Evolutionary conservation across 1,284 basidiomycete genomes (phyloP).

Genomic region (Pholiota adiposa): DNA sequence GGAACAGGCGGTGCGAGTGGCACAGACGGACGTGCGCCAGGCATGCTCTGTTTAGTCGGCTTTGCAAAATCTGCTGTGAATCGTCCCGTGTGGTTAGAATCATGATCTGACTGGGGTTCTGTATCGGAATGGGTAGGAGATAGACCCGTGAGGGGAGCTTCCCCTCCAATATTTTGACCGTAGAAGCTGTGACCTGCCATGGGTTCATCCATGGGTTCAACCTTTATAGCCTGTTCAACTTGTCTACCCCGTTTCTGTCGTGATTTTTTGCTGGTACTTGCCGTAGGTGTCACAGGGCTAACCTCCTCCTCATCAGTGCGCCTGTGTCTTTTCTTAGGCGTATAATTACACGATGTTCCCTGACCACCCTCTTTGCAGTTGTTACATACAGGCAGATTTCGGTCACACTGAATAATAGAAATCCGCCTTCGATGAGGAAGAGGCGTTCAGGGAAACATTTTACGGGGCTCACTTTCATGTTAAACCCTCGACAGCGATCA

Average conservation of each 20-base stretch:
- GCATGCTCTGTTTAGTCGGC: constrained; percentile 3
- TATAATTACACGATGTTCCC: constrained; percentile 65
- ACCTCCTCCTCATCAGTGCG: constrained; percentile 34
- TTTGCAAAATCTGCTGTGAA: constrained; percentile 33
- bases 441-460: constrained; percentile 9
- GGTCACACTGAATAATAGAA: constrained; percentile 54
- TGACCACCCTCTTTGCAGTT: constrained; percentile 48
- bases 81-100: constrained; percentile 33
- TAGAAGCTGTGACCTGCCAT: constrained; percentile 30
- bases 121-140: constrained; percentile 16
- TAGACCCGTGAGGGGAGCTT: constrained; percentile 6
- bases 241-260: background rate
- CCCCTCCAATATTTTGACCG: constrained; percentile 35
- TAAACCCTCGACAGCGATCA: constrained; percentile 65
- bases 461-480: constrained; percentile 58
- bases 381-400: constrained; percentile 71
- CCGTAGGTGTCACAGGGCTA: background rate
- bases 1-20: constrained; percentile 1
- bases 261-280: background rate
- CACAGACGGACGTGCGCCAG: constrained; percentile 8
- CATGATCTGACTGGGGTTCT: constrained; percentile 18
- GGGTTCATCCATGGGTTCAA: constrained; percentile 3
- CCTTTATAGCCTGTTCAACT: constrained; percentile 3
- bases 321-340: constrained; percentile 68
- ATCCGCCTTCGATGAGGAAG: constrained; percentile 2